Base-by-base conservation (phyloP, 257 asterid genomes). In the Eucommia ulmoides region DNA sequence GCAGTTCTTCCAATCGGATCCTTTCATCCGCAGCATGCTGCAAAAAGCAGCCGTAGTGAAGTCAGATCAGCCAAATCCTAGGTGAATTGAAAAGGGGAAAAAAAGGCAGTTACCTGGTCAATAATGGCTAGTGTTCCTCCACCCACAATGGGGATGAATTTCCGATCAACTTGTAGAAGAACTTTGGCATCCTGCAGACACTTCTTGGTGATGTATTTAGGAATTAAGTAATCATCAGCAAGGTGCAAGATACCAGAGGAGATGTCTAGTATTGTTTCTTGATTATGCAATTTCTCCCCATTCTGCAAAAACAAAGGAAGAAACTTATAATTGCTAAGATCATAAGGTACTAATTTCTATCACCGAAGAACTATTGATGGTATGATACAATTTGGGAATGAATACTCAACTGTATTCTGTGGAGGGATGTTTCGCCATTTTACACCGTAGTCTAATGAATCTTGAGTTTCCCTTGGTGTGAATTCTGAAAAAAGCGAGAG, bases 11-110 rank as follows among this genome's bases (percentile, higher is more conserved):
- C 76, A 89, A 65, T 55, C 89, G 75, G 53, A 89, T 85, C 70
- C 98, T 81, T 70, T 89, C 98, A 77, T 89, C 98, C 50, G 98
- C 98, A 52, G 98, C 98, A 66, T 89, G 98, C 98, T 85, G 85
- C 52, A 65, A 50, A 67, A 54, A 47, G 65, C 48, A 61, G 67
- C 44, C 55, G 76, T 56, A 38, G 20, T 15, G 23, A 22, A 53
- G 52, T 61, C 22, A 71, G 45, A 53, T 25, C 55, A 41, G 33
- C 33, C 21, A 45, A 22, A 55, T 49, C 19, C 26, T 38, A 26
- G 16, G 25, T 29, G 50, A 42, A 49, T 23, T 22, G 19, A 15
- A 41, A 45, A 41, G 18, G 26, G 21, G 41, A 56, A 41, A 60
- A 52, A 61, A 56, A 7, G n/a, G 5, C 8, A 38, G 19, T 21